These are phyloP conservation scores for Camelina neglecta DNA, from an alignment of 345 rosid genomes.

Conservation along the genomic window DNA sequence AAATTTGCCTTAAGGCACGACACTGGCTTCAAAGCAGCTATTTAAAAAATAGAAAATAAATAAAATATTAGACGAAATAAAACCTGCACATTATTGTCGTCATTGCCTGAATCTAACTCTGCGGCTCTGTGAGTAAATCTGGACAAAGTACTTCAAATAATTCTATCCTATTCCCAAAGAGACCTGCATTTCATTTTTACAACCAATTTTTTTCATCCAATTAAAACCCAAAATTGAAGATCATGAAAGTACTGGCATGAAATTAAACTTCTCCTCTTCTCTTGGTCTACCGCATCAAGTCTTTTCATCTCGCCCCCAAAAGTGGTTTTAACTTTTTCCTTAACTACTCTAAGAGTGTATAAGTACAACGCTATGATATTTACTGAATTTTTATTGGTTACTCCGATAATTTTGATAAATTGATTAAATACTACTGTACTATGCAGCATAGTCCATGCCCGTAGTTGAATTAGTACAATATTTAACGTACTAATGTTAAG, in stretches of 20 bases:
- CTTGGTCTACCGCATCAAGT: constrained; percentile 19
- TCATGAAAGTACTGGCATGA: constrained; percentile 30
- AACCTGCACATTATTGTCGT: too few relatives aligned
- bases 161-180: background rate
- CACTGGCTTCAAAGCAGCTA: too few relatives aligned
- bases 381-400: background rate
- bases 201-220: constrained; percentile 25
- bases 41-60: too few relatives aligned
- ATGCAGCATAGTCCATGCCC: background rate
- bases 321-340: constrained; percentile 16
- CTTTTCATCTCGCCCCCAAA: constrained; percentile 17
- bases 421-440: background rate
- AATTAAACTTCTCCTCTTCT: background rate
- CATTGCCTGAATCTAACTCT: too few relatives aligned
- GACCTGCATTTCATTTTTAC: background rate
- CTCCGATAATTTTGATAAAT: background rate
- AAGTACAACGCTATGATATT: background rate
- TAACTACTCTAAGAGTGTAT: background rate
- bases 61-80: too few relatives aligned
- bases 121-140: constrained; percentile 21
- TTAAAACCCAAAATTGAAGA: constrained; percentile 25
- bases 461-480: background rate
- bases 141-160: constrained; percentile 14
- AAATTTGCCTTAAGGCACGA: too few relatives aligned
- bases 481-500: background rate